These are phyloP conservation scores for Sugiyamaella neomexicana DNA, from an alignment of 1,139 yeast species.

Conservation along the genomic window DNA sequence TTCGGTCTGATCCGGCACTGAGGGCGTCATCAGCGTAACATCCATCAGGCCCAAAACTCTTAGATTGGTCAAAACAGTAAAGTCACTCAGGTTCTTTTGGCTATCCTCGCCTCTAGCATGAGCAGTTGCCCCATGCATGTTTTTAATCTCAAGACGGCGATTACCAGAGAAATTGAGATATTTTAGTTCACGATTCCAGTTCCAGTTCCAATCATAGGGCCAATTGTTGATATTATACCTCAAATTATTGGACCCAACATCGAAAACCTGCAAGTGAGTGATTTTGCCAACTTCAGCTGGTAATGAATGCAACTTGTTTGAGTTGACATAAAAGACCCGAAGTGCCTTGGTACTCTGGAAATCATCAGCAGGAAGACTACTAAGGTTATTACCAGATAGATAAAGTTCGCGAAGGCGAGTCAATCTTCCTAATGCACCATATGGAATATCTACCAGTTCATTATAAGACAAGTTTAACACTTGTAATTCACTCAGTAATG, in stretches of 20 bases:
- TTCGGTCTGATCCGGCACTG: conserved; percentile 84
- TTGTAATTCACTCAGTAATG: conserved; percentile 59
- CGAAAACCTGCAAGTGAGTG: conserved; percentile 64
- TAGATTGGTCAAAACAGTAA: conserved; percentile 68
- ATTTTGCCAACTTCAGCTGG: conserved; percentile 88
- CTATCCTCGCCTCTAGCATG: conserved; percentile 32
- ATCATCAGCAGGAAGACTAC: conserved; percentile 83
- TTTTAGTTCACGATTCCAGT: conserved; percentile 70
- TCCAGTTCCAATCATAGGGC: conserved; percentile 99
- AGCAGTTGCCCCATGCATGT: conserved; percentile 45
- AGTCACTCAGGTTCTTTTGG: conserved; percentile 65
- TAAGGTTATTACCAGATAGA: conserved; percentile 79
- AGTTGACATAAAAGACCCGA: conserved; percentile 67
- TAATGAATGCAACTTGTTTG: conserved; percentile 79
- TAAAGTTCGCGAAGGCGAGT: conserved; percentile 64
- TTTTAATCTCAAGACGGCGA: conserved; percentile 82
- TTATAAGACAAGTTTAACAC: conserved; percentile 79
- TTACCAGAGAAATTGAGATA: conserved; percentile 92
- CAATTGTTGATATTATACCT: conserved; percentile 91
- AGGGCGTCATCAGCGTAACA: conserved; percentile 79
- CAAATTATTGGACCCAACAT: conserved; percentile 87
- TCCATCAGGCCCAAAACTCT: conserved; percentile 87
- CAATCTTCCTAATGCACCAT: conserved; percentile 63
- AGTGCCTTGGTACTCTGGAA: conserved; percentile 61
- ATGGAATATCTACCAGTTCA: conserved; percentile 76